Base-by-base conservation (phyloP, 352 stramenopile species). In the Plasmopara muralis region DNA sequence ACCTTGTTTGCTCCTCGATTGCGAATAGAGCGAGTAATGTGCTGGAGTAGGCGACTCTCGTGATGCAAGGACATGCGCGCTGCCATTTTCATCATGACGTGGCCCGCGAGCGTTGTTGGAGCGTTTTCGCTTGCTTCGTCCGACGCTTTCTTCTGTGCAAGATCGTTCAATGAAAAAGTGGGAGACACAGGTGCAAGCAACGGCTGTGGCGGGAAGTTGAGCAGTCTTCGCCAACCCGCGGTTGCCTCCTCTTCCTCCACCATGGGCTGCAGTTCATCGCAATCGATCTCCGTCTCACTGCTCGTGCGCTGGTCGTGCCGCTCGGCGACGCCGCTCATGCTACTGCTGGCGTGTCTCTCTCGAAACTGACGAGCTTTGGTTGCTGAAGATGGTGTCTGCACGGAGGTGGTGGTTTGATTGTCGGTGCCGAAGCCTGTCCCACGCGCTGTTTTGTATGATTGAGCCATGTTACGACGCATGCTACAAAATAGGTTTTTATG, bases 11-110 rank as follows among this genome's bases (percentile, higher is more conserved):
- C 47, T 30, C 70, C 67, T 33, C 75, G 72, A 30, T 53, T 70
- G 34, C 85, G 49, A 42, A 87, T 84, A 48, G 74, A 87, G 25
- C 77, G 66, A n/a, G 77, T 85, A 48, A 87, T 57, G 53, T 85
- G 70, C 47, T 87, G 77, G 13, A 87, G 49, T 8, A 88, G 38
- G 5, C 74, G 72, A 16, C 50, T 88, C 42, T 88, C 77, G 48
- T 85, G 72, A 59, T 77, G 71, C 16, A 74, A 70, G 15, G 77
- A 88, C 70, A 88, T 77, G 44, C 62, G 60, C 70, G 84, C 70
- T 13, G 74, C 74, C 15, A 88, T 58, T 43, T 77, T 77, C 70
- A 68, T 85, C 63, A 87, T 70, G 33, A 84, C 64, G 47, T 87
- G 64, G 43, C 70, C 75, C 25, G 72, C 62, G 3, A 85, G 61